Evolutionary conservation across 257 asterid genomes (phyloP), one percentile per base, ranked within the genome.

Genomic region (Solanum chmielewskii): DNA sequence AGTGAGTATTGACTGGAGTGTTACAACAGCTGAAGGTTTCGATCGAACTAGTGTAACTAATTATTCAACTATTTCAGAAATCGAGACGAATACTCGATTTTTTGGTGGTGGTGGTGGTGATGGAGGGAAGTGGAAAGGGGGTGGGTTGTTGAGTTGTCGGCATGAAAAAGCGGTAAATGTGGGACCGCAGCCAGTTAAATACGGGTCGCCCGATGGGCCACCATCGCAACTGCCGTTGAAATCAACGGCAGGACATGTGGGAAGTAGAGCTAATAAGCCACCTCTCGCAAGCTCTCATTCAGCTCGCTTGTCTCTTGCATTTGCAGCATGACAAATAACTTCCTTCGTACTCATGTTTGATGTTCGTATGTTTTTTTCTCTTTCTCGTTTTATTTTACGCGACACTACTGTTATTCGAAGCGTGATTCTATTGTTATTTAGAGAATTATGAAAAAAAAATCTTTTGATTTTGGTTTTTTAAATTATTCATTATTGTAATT

Each of bases 1-100:
- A 59, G 95, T 92, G 4, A 96, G 99, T 88, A 90, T 96, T 6
- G 98, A 93, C 88, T 96, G 99, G 99, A 95, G 98, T 86, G 99
- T 96, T 5, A 93, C 98, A 13, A 96, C 99, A 6, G 99, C 98
- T 15, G 98, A 94, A 89, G 98, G 97, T 1, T 93, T 89, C 87
- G 98, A 95, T 84, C 84, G 88, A 84, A 94, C 93, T 37, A 93
- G 98, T 84, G 85, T 93, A 13, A 87, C 95, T 5, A 94, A 91
- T 85, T 92, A 92, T 89, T 94, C 97, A 11, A 56, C 88, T 9
- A 86, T 94, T 2, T 92, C 98, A 0, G 96, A 95, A 35, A 80
- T 91, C 4, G 95, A 92, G 16, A 89, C 91, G n/a, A 78, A 88
- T 21, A 7, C 85, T 33, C 88, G 93, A 83, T 87, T 88, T 66